Evolutionary conservation across 495 filamentous ascomycete genomes (phyloP).

Genomic region (Talaromyces adpressus): DNA sequence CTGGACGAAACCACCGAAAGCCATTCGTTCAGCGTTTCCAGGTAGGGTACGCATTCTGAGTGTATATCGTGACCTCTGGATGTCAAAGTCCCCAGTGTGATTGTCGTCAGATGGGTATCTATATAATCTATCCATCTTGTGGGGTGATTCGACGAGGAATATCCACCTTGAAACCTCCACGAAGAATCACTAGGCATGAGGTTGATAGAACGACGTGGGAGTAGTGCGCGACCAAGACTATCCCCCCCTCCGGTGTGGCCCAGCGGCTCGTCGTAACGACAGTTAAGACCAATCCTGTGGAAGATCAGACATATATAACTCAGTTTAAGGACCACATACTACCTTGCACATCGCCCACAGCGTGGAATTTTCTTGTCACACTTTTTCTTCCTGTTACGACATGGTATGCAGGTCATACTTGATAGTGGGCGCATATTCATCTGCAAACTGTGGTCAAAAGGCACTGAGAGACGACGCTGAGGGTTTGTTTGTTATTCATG

Average conservation of each 20-base stretch:
- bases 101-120: background rate
- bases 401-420: slow-evolving; percentile 4
- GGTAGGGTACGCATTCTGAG: background rate
- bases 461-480: background rate
- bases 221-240: background rate
- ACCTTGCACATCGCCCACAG: slow-evolving; percentile 1
- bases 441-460: background rate
- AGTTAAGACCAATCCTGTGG: slow-evolving; percentile 1
- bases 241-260: background rate
- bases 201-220: background rate
- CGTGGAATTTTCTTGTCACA: slow-evolving; percentile 4
- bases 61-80: background rate
- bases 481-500: background rate
- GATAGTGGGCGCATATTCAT: background rate
- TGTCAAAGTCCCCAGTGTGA: background rate
- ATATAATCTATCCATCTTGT: background rate
- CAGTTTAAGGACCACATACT: background rate
- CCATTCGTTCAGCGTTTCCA: slow-evolving; percentile 4
- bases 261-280: background rate
- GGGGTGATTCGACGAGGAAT: background rate
- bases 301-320: background rate
- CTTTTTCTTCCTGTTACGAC: slow-evolving; percentile 3
- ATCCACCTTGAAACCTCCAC: background rate
- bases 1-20: background rate
- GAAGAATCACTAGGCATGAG: background rate